Evolutionary conservation across 371 early-diverging fungal species (phyloP).

Genomic region (Mortierella sp.): DNA sequence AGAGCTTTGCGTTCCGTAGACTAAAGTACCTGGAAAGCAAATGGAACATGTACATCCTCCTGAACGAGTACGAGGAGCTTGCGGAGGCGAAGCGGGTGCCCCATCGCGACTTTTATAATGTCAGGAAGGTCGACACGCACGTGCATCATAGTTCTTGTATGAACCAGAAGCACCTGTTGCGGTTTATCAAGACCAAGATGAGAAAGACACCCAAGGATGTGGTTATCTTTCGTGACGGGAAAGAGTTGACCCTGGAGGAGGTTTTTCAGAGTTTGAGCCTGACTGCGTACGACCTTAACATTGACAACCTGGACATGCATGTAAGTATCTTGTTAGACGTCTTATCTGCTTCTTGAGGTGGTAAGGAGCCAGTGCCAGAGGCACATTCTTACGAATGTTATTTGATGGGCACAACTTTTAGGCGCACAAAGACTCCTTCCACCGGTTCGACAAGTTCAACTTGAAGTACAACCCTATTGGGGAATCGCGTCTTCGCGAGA

Average conservation of each 20-base stretch:
- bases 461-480: constrained; percentile 97
- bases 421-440: constrained; percentile 88
- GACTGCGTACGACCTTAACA: constrained; percentile 95
- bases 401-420: constrained; percentile 16
- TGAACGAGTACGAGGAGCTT: constrained; percentile 96
- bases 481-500: constrained; percentile 77
- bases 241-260: constrained; percentile 77
- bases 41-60: constrained; percentile 93
- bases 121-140: constrained; percentile 99
- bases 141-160: constrained; percentile 97
- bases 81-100: constrained; percentile 95
- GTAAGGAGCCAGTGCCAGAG: background rate
- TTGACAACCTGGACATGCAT: constrained; percentile 98
- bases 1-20: constrained; percentile 95
- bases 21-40: constrained; percentile 95
- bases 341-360: background rate
- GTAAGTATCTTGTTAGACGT: constrained; percentile 49
- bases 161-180: constrained; percentile 98
- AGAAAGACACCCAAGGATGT: constrained; percentile 83
- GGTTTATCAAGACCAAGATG: constrained; percentile 98
- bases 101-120: constrained; percentile 98
- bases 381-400: background rate
- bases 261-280: constrained; percentile 96
- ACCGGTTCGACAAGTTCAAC: constrained; percentile 98
- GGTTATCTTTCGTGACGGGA: constrained; percentile 83